Base-by-base conservation (phyloP, 2,329 filamentous ascomycete genomes). In the Aspergillus ochraceus region DNA sequence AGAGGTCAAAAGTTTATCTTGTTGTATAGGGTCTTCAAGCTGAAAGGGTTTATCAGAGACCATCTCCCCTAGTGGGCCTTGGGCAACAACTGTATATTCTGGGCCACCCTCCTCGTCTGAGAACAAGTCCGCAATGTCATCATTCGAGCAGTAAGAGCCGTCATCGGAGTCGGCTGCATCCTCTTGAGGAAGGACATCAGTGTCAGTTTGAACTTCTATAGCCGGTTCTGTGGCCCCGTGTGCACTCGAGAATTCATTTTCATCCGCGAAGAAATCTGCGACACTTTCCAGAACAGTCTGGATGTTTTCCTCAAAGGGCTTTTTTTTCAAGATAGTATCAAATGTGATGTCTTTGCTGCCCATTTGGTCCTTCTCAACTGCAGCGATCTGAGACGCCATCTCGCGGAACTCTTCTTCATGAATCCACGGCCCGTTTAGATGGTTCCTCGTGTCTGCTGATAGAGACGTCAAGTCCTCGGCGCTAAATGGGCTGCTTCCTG, bases 391-490 rank as follows among this genome's bases (percentile, higher is more conserved):
- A 30, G 80, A 75, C 2, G 96, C 79, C 66, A 90, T 83, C 49
- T 87, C 80, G 32, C 86, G 81, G 70, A 89, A 94, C 70, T 97
- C 93, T 51, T 91, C 88, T 72, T 98, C 94, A 66, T 97, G 93
- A 57, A 97, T 89, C 94, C 95, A 99, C 0, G 87, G 88, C n/a
- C 87, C 86, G n/a, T 86, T 82, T 45, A 88, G 84, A 2, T 86
- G 86, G 60, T 90, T 84, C 55, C 92, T 85, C 32, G 87, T 81
- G 74, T 95, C 90, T 6, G 92, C 92, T 45, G 92, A 96, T 88
- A 98, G 96, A 2, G 92, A 91, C 3, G 96, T 84, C 59, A 98
- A 78, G 4, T 87, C 92, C 66, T 97, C 93, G 0, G 87, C 81
- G 2, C 90, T 87, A 64, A 97, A 97, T 0, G 92, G 90, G 62